phyloP scores from a whole-genome alignment of 768 basidiomycete species.

The Suillus paluster region DNA sequence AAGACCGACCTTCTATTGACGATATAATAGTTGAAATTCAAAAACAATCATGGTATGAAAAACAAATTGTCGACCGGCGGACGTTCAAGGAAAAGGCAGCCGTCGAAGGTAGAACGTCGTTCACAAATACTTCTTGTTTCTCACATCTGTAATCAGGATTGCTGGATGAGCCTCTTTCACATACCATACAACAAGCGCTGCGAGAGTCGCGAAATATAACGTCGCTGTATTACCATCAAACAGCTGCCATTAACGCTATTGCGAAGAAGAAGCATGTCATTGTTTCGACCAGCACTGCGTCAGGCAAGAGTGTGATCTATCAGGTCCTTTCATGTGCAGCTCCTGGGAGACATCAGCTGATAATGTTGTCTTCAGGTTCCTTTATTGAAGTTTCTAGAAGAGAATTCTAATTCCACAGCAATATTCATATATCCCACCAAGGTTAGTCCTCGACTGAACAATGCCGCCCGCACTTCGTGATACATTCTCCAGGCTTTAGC shows the following conservation, averaged over 20 bases:
- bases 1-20: constrained; percentile 60
- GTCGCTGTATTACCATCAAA: constrained; percentile 72
- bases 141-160: constrained; percentile 36
- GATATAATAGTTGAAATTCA: constrained; percentile 61
- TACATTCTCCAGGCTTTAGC: constrained; percentile 67
- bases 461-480: background rate
- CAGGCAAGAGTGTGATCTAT: constrained; percentile 88
- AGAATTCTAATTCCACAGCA: constrained; percentile 63
- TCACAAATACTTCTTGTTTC: background rate
- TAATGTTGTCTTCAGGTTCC: constrained; percentile 57
- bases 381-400: constrained; percentile 65
- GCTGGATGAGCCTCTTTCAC: constrained; percentile 63
- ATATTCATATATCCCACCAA: constrained; percentile 92
- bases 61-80: constrained; percentile 66
- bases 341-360: background rate
- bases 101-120: constrained; percentile 46
- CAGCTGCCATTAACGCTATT: constrained; percentile 69
- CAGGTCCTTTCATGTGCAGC: constrained; percentile 53
- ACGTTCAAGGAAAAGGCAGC: constrained; percentile 57
- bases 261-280: constrained; percentile 69
- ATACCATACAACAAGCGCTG: constrained; percentile 58
- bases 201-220: constrained; percentile 60
- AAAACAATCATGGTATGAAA: constrained; percentile 65
- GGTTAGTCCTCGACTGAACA: constrained; percentile 36
- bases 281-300: constrained; percentile 89